A percentile compares a stretch with the other conserved stretches of the same genome.
Conservation (phyloP, 2,329 filamentous ascomycete species). For the Xylariomycetidae sp. region DNA sequence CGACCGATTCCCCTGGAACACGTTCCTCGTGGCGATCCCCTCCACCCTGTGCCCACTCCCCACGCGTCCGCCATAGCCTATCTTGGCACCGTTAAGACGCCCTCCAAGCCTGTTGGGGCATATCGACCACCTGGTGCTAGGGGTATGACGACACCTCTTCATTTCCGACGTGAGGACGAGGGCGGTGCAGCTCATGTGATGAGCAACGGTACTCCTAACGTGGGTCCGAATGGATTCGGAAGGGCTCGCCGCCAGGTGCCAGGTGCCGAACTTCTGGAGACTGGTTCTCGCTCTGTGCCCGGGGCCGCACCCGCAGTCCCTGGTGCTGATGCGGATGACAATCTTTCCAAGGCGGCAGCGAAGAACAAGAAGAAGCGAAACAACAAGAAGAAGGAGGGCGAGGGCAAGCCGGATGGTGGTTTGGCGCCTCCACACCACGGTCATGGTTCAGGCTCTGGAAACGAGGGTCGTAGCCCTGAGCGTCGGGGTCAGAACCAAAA, state of each 20-base stretch:
- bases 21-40: slow-evolving; percentile 60
- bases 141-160: slow-evolving; percentile 79
- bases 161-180: slow-evolving; percentile 97
- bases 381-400: slow-evolving; percentile 81
- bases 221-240: slow-evolving; percentile 74
- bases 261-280: slow-evolving; percentile 64
- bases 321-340: slow-evolving; percentile 60
- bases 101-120: slow-evolving; percentile 93
- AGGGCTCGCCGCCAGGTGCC: slow-evolving; percentile 71
- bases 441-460: slow-evolving; percentile 36
- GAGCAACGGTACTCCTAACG: slow-evolving; percentile 69
- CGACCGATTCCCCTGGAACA: slow-evolving; percentile 63
- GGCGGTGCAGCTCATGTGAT: slow-evolving; percentile 81
- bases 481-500: slow-evolving; percentile 51
- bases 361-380: slow-evolving; percentile 99
- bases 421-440: slow-evolving; percentile 41
- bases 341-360: slow-evolving; percentile 72
- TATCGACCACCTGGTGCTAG: slow-evolving; percentile 93
- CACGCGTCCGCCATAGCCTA: slow-evolving; percentile 80
- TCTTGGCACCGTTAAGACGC: slow-evolving; percentile 82
- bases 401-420: slow-evolving; percentile 41
- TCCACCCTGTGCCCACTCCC: slow-evolving; percentile 67
- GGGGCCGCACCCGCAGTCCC: slow-evolving; percentile 60
- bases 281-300: slow-evolving; percentile 57
- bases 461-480: slow-evolving; percentile 59